Conservation (phyloP, 2,329 filamentous ascomycete genomes). For the Tolypocladium ophioglossoides region DNA sequence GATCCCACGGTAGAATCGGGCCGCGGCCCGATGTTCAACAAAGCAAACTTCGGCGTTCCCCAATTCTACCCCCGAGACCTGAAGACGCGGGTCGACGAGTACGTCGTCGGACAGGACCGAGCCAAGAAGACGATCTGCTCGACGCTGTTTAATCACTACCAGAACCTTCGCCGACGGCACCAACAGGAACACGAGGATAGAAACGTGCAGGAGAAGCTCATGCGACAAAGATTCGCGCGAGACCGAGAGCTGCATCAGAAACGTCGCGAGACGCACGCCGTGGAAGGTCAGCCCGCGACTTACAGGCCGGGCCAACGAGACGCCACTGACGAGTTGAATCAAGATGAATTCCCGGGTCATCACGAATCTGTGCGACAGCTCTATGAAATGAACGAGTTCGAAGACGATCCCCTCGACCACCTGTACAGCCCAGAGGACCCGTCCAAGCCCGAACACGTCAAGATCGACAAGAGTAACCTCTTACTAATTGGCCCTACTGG, state of each 20-base stretch:
- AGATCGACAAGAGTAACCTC: constrained; percentile 93
- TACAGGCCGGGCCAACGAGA: background rate
- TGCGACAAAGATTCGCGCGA: constrained; percentile 60
- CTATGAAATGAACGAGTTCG: constrained; percentile 21
- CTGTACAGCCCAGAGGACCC: constrained; percentile 40
- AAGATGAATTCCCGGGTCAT: constrained; percentile 48
- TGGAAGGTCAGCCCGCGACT: constrained; percentile 54
- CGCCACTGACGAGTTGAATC: constrained; percentile 15
- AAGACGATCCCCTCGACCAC: constrained; percentile 25
- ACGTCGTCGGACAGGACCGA: constrained; percentile 89
- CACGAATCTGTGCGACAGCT: constrained; percentile 34
- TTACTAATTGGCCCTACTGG: constrained; percentile 85
- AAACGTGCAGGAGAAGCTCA: constrained; percentile 48
- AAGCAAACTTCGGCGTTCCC: constrained; percentile 46
- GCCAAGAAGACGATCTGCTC: constrained; percentile 90
- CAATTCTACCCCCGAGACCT: constrained; percentile 58
- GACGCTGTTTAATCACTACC: constrained; percentile 94
- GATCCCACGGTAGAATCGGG: constrained; percentile 42
- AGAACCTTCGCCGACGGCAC: constrained; percentile 68
- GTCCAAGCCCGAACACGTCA: constrained; percentile 39
- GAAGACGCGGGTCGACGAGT: constrained; percentile 88
- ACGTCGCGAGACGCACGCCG: constrained; percentile 54
- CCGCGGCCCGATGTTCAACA: constrained; percentile 50
- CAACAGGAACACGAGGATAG: constrained; percentile 63
- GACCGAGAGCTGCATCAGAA: constrained; percentile 50